Evolutionary conservation across 2,329 filamentous ascomycete genomes (phyloP).

Genomic region (Anthostomella pinea): DNA sequence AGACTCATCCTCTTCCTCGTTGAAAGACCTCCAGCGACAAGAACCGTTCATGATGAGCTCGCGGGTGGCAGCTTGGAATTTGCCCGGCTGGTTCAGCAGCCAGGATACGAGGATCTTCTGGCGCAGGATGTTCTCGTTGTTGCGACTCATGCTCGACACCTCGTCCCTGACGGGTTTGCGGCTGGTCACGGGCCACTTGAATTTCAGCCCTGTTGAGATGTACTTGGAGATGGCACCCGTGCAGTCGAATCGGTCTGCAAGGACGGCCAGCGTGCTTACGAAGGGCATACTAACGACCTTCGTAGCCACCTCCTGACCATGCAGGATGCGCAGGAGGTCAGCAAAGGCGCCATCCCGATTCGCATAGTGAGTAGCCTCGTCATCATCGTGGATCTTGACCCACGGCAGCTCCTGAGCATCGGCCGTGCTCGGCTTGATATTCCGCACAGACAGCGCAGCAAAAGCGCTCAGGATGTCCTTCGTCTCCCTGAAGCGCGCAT

Average conservation of each 20-base stretch:
- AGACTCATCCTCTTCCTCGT: slow-evolving; percentile 27
- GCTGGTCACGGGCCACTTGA: slow-evolving; percentile 52
- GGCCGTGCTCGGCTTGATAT: slow-evolving; percentile 47
- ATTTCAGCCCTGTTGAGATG: slow-evolving; percentile 46
- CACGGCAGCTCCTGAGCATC: slow-evolving; percentile 55
- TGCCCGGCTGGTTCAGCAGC: slow-evolving; percentile 59
- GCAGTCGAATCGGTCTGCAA: slow-evolving; percentile 73
- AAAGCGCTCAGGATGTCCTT: slow-evolving; percentile 51
- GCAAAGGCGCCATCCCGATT: slow-evolving; percentile 61
- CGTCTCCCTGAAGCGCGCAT: slow-evolving; percentile 62
- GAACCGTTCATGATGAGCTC: slow-evolving; percentile 67
- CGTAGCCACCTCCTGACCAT: slow-evolving; percentile 47
- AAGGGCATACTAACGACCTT: slow-evolving; percentile 55
- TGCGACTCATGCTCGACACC: slow-evolving; percentile 33
- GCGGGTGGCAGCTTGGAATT: slow-evolving; percentile 59
- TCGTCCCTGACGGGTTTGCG: slow-evolving; percentile 35
- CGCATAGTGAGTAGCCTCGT: slow-evolving; percentile 60
- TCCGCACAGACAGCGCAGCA: slow-evolving; percentile 44
- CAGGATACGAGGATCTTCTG: slow-evolving; percentile 68
- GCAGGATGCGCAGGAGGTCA: slow-evolving; percentile 66
- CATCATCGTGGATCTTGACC: slow-evolving; percentile 64
- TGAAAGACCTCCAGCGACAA: slow-evolving; percentile 49
- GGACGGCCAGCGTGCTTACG: slow-evolving; percentile 64
- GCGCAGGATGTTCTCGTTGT: slow-evolving; percentile 63
- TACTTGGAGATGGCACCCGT: slow-evolving; percentile 52